Evolutionary conservation across 768 basidiomycete genomes (phyloP).

Genomic region (Leccinum broughii): DNA sequence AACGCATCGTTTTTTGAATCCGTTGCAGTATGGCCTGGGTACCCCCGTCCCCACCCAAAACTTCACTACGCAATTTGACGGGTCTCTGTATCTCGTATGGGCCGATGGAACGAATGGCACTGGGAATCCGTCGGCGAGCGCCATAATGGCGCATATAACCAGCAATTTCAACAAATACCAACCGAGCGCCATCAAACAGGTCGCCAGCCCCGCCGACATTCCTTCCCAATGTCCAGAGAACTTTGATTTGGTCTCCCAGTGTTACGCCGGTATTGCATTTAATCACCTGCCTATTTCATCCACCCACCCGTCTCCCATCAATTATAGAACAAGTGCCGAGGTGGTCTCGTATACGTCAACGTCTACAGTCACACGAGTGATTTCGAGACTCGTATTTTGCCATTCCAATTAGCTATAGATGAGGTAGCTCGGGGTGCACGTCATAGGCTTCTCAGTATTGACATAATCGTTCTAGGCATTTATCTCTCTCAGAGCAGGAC

Average conservation of each 20-base stretch:
- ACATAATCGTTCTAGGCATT: conserved; percentile 50
- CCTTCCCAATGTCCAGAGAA: conserved; percentile 66
- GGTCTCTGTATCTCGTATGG: conserved; percentile 60
- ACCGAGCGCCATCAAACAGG: conserved; percentile 47
- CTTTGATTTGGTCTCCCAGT: conserved; percentile 67
- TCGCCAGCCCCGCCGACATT: conserved; percentile 50
- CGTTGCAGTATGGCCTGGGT: conserved; percentile 61
- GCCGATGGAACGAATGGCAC: conserved; percentile 62
- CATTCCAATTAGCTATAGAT: conserved; percentile 42
- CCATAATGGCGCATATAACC: conserved; percentile 64
- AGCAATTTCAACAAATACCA: conserved; percentile 48
- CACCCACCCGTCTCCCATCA: conserved; percentile 39
- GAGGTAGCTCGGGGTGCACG: conserved; percentile 38
- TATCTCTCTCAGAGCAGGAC: conserved; percentile 65
- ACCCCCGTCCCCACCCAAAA: conserved; percentile 48
- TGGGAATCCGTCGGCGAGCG: conserved; percentile 51
- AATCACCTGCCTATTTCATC: conserved; percentile 49
- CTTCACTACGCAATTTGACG: conserved; percentile 52
- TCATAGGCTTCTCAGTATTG: neutral
- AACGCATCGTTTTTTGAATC: neutral
- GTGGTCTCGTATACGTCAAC: conserved; percentile 62
- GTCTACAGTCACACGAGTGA: conserved; percentile 62
- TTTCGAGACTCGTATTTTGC: too few species aligned
- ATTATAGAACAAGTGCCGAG: conserved; percentile 75
- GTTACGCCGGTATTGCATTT: conserved; percentile 69